phyloP scores from a whole-genome alignment of 345 rosid species.

The Salix koriyanagi region DNA sequence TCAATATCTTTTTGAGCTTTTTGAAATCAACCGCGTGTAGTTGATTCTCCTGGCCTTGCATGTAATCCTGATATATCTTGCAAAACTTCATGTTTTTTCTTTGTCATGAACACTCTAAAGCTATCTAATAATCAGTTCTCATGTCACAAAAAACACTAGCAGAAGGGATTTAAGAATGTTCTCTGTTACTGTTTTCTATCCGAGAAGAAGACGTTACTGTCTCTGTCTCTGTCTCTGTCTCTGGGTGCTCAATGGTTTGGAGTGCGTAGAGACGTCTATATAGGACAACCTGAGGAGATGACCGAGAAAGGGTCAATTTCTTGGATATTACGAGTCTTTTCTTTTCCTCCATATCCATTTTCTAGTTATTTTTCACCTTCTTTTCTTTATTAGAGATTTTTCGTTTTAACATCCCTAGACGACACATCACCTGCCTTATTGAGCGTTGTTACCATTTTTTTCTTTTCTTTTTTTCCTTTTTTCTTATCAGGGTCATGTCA shows the following conservation, averaged over 20 bases:
- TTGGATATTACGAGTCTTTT: background rate
- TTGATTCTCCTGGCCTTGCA: slow-evolving; percentile 59
- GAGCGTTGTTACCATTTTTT: too few species aligned
- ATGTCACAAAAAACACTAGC: too few species aligned
- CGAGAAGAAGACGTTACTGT: background rate
- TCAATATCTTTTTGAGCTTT: slow-evolving; percentile 78
- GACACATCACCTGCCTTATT: background rate
- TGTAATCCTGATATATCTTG: slow-evolving; percentile 79
- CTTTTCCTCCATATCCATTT: slow-evolving; percentile 3
- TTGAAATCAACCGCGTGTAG: slow-evolving; percentile 80
- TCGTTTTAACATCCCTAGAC: background rate
- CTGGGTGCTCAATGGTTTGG: background rate
- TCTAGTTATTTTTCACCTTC: background rate
- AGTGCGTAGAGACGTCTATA: background rate
- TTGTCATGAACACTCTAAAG: background rate
- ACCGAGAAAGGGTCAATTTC: background rate
- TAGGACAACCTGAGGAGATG: background rate
- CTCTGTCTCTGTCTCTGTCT: background rate
- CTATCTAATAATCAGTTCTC: background rate
- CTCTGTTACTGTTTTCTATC: too few species aligned
- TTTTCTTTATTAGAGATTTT: too few species aligned
- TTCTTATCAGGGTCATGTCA: too few species aligned
- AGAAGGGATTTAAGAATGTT: background rate
- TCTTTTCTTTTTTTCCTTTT: too few species aligned
- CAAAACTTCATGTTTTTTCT: slow-evolving; percentile 67